These are phyloP conservation scores for Yarrowia yakushimensis DNA, from an alignment of 805 yeast species.

Conservation along the genomic window DNA sequence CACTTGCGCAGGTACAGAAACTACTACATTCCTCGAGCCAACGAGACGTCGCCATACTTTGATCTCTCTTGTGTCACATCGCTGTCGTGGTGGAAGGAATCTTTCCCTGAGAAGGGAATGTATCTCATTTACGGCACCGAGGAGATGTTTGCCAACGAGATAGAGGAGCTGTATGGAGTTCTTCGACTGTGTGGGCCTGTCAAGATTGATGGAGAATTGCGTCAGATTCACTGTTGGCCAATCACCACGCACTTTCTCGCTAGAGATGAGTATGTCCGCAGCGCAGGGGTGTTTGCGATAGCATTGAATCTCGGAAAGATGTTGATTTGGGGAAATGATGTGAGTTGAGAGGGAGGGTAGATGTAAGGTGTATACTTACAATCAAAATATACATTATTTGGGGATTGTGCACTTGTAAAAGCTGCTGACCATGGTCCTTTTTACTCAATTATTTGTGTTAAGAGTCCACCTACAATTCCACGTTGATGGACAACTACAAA, in stretches of 20 bases:
- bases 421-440: too few relatives aligned
- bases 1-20: conserved; percentile 3
- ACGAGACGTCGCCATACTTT: conserved; percentile 19
- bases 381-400: background rate
- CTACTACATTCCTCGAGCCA: background rate
- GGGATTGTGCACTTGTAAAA: too few relatives aligned
- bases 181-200: conserved; percentile 37
- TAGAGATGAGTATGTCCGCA: conserved; percentile 4
- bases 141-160: conserved; percentile 43
- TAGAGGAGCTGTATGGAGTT: conserved; percentile 37
- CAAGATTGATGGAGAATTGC: conserved; percentile 37
- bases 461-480: too few relatives aligned
- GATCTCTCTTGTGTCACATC: conserved; percentile 22
- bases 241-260: conserved; percentile 30
- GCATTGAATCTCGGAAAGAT: conserved; percentile 13
- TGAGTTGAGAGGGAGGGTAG: background rate
- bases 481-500: too few relatives aligned
- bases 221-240: conserved; percentile 51
- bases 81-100: conserved; percentile 41
- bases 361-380: background rate
- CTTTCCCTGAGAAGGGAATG: conserved; percentile 45
- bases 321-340: conserved; percentile 16
- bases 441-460: too few relatives aligned
- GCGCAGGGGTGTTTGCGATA: conserved; percentile 8
- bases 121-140: conserved; percentile 45